These are phyloP conservation scores for Schrenkiella parvula DNA, from an alignment of 345 rosid species.

Conservation along the genomic window DNA sequence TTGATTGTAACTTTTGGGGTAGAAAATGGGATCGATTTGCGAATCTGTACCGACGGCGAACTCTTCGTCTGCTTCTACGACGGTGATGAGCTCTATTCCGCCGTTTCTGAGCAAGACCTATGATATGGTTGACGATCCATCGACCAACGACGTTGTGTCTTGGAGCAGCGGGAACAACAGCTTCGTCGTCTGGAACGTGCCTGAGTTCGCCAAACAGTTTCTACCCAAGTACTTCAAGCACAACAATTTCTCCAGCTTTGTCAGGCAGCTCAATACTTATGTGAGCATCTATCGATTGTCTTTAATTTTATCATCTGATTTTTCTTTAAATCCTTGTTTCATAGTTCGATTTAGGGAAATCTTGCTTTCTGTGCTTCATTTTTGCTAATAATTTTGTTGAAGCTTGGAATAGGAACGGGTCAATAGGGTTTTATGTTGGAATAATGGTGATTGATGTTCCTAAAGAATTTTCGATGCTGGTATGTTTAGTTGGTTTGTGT, in stretches of 20 bases:
- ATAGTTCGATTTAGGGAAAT: not conserved
- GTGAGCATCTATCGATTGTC: slow-evolving; percentile 25
- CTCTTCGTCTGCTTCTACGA: slow-evolving; percentile 1
- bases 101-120: slow-evolving; percentile 60
- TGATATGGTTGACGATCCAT: slow-evolving; percentile 55
- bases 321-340: not conserved
- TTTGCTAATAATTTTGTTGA: not conserved
- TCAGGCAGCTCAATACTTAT: slow-evolving; percentile 60
- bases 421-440: not conserved
- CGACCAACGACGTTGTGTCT: slow-evolving; percentile 45
- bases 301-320: not conserved
- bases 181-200: slow-evolving; percentile 56
- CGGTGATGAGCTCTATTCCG: slow-evolving; percentile 34
- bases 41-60: slow-evolving; percentile 34
- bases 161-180: slow-evolving; percentile 53
- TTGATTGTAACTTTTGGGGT: not conserved
- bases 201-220: slow-evolving; percentile 44
- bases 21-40: slow-evolving; percentile 31
- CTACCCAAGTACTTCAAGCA: slow-evolving; percentile 63
- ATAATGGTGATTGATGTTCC: not conserved
- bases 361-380: not conserved
- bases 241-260: slow-evolving; percentile 60
- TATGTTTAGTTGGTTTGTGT: not conserved
- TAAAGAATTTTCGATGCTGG: not conserved
- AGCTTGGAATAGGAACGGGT: not conserved